These are phyloP conservation scores for Didymella arachidicola DNA, from an alignment of 2,329 filamentous ascomycete species.

Conservation along the genomic window DNA sequence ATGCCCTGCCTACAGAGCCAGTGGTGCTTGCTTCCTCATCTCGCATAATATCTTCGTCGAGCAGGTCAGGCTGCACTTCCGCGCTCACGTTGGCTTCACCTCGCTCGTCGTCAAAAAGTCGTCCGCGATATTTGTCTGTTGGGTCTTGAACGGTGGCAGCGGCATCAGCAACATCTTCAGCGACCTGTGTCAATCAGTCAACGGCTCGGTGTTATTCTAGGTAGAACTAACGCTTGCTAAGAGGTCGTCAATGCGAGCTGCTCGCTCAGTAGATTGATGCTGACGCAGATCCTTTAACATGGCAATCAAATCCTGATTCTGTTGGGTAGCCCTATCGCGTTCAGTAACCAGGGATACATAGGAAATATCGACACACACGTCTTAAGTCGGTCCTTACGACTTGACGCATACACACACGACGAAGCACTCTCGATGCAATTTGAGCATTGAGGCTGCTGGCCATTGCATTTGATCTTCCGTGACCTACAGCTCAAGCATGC, in stretches of 20 bases:
- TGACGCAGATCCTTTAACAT: slow-evolving; percentile 34
- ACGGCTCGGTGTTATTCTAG: neutral
- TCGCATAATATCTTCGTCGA: slow-evolving; percentile 36
- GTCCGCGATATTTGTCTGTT: slow-evolving; percentile 19
- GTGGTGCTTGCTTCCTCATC: slow-evolving; percentile 36
- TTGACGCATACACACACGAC: slow-evolving; percentile 45
- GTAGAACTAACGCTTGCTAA: slow-evolving; percentile 26
- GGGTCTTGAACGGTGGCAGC: slow-evolving; percentile 23
- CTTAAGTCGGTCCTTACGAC: slow-evolving; percentile 47
- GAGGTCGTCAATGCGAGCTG: slow-evolving; percentile 32
- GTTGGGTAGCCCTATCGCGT: slow-evolving; percentile 33
- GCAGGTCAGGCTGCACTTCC: slow-evolving; percentile 32
- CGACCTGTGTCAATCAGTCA: slow-evolving; percentile 23
- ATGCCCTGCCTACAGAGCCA: slow-evolving; percentile 36
- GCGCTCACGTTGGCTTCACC: slow-evolving; percentile 35
- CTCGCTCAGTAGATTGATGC: slow-evolving; percentile 20
- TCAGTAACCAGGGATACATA: slow-evolving; percentile 13
- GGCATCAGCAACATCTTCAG: slow-evolving; percentile 33
- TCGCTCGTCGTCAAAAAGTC: slow-evolving; percentile 13
- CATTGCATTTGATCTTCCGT: slow-evolving; percentile 52
- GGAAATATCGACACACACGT: slow-evolving; percentile 31
- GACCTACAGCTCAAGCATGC: slow-evolving; percentile 48
- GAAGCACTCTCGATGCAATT: slow-evolving; percentile 42
- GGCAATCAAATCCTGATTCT: slow-evolving; percentile 40
- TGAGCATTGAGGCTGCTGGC: slow-evolving; percentile 42